Base-by-base conservation (phyloP, 2,329 filamentous ascomycete genomes). In the Scytalidium sp. region DNA sequence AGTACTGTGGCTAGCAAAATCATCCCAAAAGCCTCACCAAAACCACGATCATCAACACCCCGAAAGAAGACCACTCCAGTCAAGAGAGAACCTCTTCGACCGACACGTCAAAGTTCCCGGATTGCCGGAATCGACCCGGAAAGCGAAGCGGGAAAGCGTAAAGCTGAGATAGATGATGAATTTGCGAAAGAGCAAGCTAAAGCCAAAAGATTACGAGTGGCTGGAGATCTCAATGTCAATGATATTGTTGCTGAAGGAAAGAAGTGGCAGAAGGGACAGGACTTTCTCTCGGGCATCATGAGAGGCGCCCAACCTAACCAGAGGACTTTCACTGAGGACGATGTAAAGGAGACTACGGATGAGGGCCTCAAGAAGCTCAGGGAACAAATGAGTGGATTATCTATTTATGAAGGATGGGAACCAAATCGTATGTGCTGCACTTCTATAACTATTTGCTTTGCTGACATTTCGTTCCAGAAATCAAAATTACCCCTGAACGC, bases 401-500 rank as follows among this genome's bases (percentile, higher is more conserved):
- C 86, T 55, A 65, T 99, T 0, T 97, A 95, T 73, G 86, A 95
- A 50, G 84, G 85, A 13, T 96, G 89, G 78, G 80, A 84, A 19
- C 91, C 92, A 0, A 92, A 86, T 60, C 81, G 90, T 88, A 70
- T 53, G 79, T 67, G 10, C 27, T 21, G 9, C 27, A 15, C 6
- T 22, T 25, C 42, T 40, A 8, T 42, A 39, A 17, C 22, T 17
- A 39, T 43, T 29, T 36, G 36, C 20, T 46, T 23, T 19, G 43
- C 45, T 32, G 15, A 41, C 36, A 13, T 51, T 49, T 50, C 19
- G 7, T 25, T 20, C 2, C 57, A 90, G 89, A 89, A 47, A 94
- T 97, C 61, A 97, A 97, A 65, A 85, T 97, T 44, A 93, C 88
- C 0, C 92, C 91, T 0, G 90, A 96, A 58, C 75, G 93, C 47